Percentiles rank a stretch among this genome's conserved stretches.
phyloP scores from a whole-genome alignment of 169 alveolate species.

The Plasmodium gonderi region DNA sequence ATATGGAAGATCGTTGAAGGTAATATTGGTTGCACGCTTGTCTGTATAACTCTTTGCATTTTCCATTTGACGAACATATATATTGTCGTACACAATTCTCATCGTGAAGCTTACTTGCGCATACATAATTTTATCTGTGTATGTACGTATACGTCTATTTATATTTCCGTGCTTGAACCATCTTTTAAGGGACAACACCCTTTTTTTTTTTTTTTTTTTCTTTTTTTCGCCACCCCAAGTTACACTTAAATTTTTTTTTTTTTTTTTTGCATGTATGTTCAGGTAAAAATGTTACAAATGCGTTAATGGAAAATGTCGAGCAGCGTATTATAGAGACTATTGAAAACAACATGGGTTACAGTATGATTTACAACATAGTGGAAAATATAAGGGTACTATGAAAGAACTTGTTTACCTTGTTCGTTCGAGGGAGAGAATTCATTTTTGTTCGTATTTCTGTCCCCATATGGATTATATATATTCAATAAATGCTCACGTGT shows the following conservation, averaged over 20 bases:
- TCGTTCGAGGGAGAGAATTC: neutral
- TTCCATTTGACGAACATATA: neutral
- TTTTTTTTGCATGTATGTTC: neutral
- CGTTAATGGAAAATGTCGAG: conserved; percentile 28
- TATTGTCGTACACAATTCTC: no score
- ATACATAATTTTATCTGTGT: no score
- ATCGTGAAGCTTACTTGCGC: no score
- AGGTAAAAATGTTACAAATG: conserved; percentile 18
- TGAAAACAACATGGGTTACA: conserved; percentile 67
- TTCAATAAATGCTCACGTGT: no score
- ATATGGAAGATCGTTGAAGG: conserved; percentile 48
- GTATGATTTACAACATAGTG: conserved; percentile 57
- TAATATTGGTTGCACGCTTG: neutral
- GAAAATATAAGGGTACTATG: conserved; percentile 50
- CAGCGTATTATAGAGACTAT: conserved; percentile 31
- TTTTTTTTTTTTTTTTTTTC: neutral
- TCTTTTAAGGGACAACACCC: no score
- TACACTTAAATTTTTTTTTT: conserved; percentile 10
- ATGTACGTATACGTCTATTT: no score
- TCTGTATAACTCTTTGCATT: neutral
- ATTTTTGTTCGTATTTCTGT: no score
- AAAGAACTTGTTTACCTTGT: neutral
- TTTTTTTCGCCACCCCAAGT: no score
- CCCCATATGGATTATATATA: no score
- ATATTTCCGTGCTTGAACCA: no score